Evolutionary conservation across 2,329 filamentous ascomycete genomes (phyloP), one percentile per base, ranked within the genome.

Genomic region (Rhexocercosporidium sp.): DNA sequence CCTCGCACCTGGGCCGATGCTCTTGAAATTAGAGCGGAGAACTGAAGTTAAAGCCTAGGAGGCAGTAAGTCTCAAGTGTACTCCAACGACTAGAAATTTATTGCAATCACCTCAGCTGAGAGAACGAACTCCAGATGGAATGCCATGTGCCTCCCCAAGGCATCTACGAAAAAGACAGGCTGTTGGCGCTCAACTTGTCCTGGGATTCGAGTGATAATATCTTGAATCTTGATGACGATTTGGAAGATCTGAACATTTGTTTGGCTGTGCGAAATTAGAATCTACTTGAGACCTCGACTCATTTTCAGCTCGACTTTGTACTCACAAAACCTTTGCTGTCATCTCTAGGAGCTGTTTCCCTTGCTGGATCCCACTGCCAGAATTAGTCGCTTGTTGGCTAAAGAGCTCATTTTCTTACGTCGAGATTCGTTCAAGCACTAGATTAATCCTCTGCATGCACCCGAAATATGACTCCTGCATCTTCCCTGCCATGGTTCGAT

Each of bases 111-210:
- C 59, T 78, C 72, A 1, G 67, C 60, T 1, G 68, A 78, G 6
- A 66, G 57, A 12, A 79, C 66, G 39, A 78, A 77, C 16, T 78
- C 76, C 0, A 77, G 56, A 46, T 77, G 74, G 47, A 79, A 79
- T 20, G 76, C 73, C 16, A 41, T 69, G 4, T 66, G 16, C 59
- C 67, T 72, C 8, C 70, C 73, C 3, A 76, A 67, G 7, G 75
- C 73, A 69, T 79, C 77, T 2, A 76, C 66, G 4, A 78, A 47
- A 59, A 73, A 74, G 1, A 78, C 75, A 31, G 77, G 76, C 46
- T 78, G 75, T 61, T 78, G 73, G 1, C 75, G 70, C 11, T 75
- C 62, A n/a, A 78, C 65, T 60, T 77, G 75, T 9, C 59, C 39
- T 6, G 76, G 75, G 7, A 78, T 68, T 8, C 41, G 47, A 3